Conservation (phyloP, 2,329 filamentous ascomycete genomes). For the Epicoccum sorghinum region DNA sequence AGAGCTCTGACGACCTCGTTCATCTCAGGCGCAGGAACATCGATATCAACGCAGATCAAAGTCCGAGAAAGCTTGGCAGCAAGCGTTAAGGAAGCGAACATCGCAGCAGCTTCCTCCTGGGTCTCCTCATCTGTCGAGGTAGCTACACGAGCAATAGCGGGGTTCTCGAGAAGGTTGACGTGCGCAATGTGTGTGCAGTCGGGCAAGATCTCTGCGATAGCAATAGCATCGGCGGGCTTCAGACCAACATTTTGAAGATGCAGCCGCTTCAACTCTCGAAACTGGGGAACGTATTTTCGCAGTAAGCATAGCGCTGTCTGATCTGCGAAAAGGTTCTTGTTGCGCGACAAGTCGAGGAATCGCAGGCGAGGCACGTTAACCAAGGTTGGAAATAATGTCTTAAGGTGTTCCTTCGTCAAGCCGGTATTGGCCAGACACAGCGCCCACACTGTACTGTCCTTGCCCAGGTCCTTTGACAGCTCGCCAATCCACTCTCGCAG, state of each 20-base stretch:
- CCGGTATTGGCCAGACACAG: slow-evolving; percentile 87
- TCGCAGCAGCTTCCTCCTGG: slow-evolving; percentile 91
- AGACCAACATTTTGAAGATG: slow-evolving; percentile 86
- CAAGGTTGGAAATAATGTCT: slow-evolving; percentile 75
- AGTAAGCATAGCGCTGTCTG: slow-evolving; percentile 77
- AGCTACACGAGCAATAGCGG: slow-evolving; percentile 71
- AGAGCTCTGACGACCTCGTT: slow-evolving; percentile 90
- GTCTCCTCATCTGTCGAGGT: slow-evolving; percentile 76
- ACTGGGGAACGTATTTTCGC: slow-evolving; percentile 82
- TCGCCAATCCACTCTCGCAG: slow-evolving; percentile 55
- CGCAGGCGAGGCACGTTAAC: slow-evolving; percentile 73
- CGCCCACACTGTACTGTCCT: slow-evolving; percentile 70
- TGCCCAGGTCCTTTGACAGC: slow-evolving; percentile 58
- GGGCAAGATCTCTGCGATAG: slow-evolving; percentile 85
- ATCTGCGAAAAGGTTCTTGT: slow-evolving; percentile 77
- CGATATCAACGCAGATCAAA: slow-evolving; percentile 88
- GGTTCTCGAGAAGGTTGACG: slow-evolving; percentile 84
- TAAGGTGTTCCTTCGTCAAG: slow-evolving; percentile 73
- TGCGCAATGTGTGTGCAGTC: slow-evolving; percentile 83
- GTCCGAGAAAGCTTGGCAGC: slow-evolving; percentile 83
- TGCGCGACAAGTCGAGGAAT: slow-evolving; percentile 92
- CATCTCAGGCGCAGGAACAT: slow-evolving; percentile 80
- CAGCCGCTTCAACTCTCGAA: slow-evolving; percentile 78
- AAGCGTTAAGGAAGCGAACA: slow-evolving; percentile 90
- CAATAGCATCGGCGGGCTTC: slow-evolving; percentile 86